Conservation (phyloP, 371 early-diverging fungal species). For the Mucor indicus region DNA sequence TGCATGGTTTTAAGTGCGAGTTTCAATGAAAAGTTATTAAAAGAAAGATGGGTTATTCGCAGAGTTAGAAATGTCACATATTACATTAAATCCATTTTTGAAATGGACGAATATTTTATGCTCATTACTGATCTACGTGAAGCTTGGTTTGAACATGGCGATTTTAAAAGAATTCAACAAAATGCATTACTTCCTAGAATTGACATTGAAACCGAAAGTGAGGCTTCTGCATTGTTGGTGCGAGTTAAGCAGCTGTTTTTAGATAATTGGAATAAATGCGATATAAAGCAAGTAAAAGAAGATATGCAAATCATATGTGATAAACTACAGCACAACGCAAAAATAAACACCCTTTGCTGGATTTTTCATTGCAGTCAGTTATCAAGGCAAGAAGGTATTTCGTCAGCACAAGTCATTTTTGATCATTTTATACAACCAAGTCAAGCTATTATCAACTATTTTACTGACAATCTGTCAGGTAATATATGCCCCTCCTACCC, state of each 20-base stretch:
- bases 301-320: background rate
- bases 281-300: background rate
- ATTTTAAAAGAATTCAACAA: constrained; percentile 3
- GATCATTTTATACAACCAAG: constrained; percentile 10
- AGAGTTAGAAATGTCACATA: constrained; percentile 1
- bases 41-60: constrained; percentile 1
- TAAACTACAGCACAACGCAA: background rate
- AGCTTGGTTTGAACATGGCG: constrained; percentile 20
- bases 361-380: background rate
- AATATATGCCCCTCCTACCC: background rate
- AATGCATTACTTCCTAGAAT: constrained; percentile 2
- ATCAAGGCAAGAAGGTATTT: background rate
- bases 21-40: constrained; percentile 1
- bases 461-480: constrained; percentile 8
- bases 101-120: constrained; percentile 5
- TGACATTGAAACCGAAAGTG: constrained; percentile 10
- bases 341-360: background rate
- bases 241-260: background rate
- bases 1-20: constrained; percentile 2
- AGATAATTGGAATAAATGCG: background rate
- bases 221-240: background rate
- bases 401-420: constrained; percentile 10
- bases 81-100: constrained; percentile 15
- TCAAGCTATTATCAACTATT: constrained; percentile 9
- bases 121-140: constrained; percentile 8